These are phyloP conservation scores for Alternaria brassicicola DNA, from an alignment of 2,329 filamentous ascomycete species.

Conservation along the genomic window DNA sequence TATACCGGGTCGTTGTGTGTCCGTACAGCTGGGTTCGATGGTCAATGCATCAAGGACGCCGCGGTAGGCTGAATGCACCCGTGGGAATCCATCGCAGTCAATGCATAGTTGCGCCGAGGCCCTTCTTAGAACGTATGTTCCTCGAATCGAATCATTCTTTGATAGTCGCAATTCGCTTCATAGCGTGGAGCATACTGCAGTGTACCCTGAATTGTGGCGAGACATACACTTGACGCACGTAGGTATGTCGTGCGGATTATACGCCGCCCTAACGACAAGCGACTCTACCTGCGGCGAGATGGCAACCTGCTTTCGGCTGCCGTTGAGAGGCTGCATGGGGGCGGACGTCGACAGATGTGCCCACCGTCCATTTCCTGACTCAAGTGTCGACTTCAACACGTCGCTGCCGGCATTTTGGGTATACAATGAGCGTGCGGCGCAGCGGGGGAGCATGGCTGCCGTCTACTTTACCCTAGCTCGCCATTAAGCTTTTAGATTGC, in stretches of 20 bases:
- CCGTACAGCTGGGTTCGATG: conserved; percentile 30
- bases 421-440: conserved; percentile 24
- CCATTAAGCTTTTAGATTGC: conserved; percentile 33
- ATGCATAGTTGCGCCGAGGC: conserved; percentile 30
- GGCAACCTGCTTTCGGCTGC: conserved; percentile 30
- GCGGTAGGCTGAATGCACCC: conserved; percentile 32
- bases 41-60: conserved; percentile 24
- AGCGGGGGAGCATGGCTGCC: conserved; percentile 26
- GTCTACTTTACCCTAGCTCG: conserved; percentile 30
- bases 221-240: conserved; percentile 35
- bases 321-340: conserved; percentile 35
- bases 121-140: conserved; percentile 41
- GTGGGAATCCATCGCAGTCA: conserved; percentile 33
- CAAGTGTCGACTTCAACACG: conserved; percentile 5
- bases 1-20: conserved; percentile 29
- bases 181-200: conserved; percentile 37
- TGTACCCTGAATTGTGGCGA: conserved; percentile 35
- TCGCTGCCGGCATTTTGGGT: conserved; percentile 17
- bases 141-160: conserved; percentile 16
- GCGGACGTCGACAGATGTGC: conserved; percentile 27
- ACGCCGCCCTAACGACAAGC: conserved; percentile 31
- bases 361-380: conserved; percentile 2
- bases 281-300: conserved; percentile 38
- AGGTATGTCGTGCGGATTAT: conserved; percentile 47
- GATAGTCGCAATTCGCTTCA: conserved; percentile 19